Percentiles rank a stretch among this genome's conserved stretches.
Conservation (phyloP, 2,329 filamentous ascomycete genomes). For the Aspergillus luchuensis region DNA sequence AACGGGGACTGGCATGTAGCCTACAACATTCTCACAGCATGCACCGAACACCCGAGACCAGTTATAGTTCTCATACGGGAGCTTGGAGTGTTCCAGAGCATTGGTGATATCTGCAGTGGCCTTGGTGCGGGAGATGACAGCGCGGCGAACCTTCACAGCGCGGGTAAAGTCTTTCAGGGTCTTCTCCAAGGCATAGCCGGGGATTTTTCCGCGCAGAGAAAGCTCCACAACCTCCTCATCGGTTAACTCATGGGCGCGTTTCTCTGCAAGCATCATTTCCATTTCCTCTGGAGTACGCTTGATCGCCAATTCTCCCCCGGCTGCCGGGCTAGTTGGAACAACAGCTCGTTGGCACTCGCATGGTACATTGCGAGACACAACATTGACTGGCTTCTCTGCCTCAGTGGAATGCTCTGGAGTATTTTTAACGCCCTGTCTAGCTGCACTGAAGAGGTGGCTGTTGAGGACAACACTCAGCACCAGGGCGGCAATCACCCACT, state of each 20-base stretch:
- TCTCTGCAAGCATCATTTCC: slow-evolving; percentile 64
- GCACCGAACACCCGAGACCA: slow-evolving; percentile 93
- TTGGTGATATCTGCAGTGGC: slow-evolving; percentile 75
- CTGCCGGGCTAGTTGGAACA: background rate
- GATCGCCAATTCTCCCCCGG: slow-evolving; percentile 29
- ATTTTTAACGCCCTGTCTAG: slow-evolving; percentile 94
- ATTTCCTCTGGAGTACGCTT: slow-evolving; percentile 68
- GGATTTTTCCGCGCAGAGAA: slow-evolving; percentile 86
- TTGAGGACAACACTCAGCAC: slow-evolving; percentile 92
- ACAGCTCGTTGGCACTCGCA: background rate
- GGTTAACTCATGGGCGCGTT: background rate
- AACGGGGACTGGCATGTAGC: slow-evolving; percentile 88
- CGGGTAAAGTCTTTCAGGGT: slow-evolving; percentile 72
- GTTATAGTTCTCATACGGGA: slow-evolving; percentile 90
- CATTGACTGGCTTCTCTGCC: slow-evolving; percentile 33
- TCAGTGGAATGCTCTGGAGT: slow-evolving; percentile 48
- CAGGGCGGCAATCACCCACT: slow-evolving; percentile 93
- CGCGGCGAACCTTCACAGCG: slow-evolving; percentile 88
- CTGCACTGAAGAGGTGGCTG: slow-evolving; percentile 96
- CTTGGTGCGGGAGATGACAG: slow-evolving; percentile 82
- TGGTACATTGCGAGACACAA: slow-evolving; percentile 34
- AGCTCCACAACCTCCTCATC: slow-evolving; percentile 85
- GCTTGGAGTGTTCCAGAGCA: slow-evolving; percentile 76
- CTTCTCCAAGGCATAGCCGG: slow-evolving; percentile 91
- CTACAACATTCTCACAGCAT: slow-evolving; percentile 98